Base-by-base conservation (phyloP, 2,329 filamentous ascomycete species). In the Massarina eburnea region DNA sequence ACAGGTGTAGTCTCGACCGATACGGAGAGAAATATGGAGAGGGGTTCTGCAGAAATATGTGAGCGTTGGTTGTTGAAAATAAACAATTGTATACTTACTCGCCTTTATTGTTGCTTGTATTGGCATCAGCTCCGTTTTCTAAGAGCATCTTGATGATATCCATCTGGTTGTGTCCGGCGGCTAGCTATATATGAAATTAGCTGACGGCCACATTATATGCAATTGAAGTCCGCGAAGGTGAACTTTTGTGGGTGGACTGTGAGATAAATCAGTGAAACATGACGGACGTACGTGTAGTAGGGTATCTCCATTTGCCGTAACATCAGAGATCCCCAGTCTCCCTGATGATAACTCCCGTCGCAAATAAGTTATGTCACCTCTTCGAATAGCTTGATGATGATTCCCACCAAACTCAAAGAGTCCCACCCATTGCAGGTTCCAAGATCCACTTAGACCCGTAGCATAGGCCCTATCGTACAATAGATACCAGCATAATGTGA, bases 231-330 rank as follows among this genome's bases (percentile, higher is more conserved):
- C n/a, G n/a, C n/a, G n/a, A n/a, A n/a, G n/a, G n/a, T n/a, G n/a
- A n/a, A n/a, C n/a, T n/a, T n/a, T n/a, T n/a, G n/a, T n/a, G n/a
- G n/a, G n/a, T n/a, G n/a, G n/a, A n/a, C n/a, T n/a, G n/a, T n/a
- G n/a, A n/a, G n/a, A n/a, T n/a, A n/a, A n/a, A n/a, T n/a, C n/a
- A n/a, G n/a, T n/a, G n/a, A n/a, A n/a, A n/a, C n/a, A n/a, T n/a
- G n/a, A n/a, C n/a, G n/a, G 29, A 43, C 47, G 22, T 18, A 48
- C 50, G 40, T 53, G 50, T 19, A 53, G 35, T 4, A 53, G 30
- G 9, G 50, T 48, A 34, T 43, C 30, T 29, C 50, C 50, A 12
- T 32, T 12, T 10, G 4, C 19, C 10, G 38, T 43, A 2, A 7
- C 15, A 40, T 41, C 36, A 9, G 21, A 21, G 3, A 47, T 21